These are phyloP conservation scores for Coleophoma cylindrospora DNA, from an alignment of 2,329 filamentous ascomycete genomes.

Conservation along the genomic window DNA sequence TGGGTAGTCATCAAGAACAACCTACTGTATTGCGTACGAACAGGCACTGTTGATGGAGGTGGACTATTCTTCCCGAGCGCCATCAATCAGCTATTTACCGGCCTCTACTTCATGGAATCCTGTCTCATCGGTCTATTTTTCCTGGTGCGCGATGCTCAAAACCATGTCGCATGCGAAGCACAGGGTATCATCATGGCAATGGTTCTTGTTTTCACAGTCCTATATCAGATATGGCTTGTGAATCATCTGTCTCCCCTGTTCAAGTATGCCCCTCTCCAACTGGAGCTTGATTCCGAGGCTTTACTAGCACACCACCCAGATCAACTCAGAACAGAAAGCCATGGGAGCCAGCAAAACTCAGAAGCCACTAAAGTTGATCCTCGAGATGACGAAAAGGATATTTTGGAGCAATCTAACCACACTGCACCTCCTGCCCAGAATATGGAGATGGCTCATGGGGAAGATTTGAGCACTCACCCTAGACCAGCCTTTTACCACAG, in stretches of 20 bases:
- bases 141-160: slow-evolving; percentile 12
- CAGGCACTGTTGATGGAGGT: slow-evolving; percentile 78
- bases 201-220: slow-evolving; percentile 12
- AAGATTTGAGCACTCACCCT: slow-evolving; percentile 4
- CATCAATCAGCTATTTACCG: slow-evolving; percentile 16
- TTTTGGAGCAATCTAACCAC: slow-evolving; percentile 5
- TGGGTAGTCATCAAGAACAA: slow-evolving; percentile 95
- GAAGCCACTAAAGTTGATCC: slow-evolving; percentile 6
- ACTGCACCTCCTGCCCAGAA: slow-evolving; percentile 4
- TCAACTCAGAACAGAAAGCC: slow-evolving; percentile 2
- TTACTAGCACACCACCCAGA: slow-evolving; percentile 10
- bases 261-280: slow-evolving; percentile 12
- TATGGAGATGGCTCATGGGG: neutral
- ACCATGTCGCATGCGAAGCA: slow-evolving; percentile 8
- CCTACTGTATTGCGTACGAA: slow-evolving; percentile 86
- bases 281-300: slow-evolving; percentile 12
- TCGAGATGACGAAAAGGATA: slow-evolving; percentile 6
- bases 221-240: slow-evolving; percentile 16
- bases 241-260: slow-evolving; percentile 11
- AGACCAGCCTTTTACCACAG: slow-evolving; percentile 10
- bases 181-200: slow-evolving; percentile 18
- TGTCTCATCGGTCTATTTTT: slow-evolving; percentile 16
- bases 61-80: slow-evolving; percentile 47
- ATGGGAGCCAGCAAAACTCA: slow-evolving; percentile 2
- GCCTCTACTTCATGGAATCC: slow-evolving; percentile 18